Evolutionary conservation across 1,284 basidiomycete species (phyloP).

Genomic region (Rhodofomes roseus): DNA sequence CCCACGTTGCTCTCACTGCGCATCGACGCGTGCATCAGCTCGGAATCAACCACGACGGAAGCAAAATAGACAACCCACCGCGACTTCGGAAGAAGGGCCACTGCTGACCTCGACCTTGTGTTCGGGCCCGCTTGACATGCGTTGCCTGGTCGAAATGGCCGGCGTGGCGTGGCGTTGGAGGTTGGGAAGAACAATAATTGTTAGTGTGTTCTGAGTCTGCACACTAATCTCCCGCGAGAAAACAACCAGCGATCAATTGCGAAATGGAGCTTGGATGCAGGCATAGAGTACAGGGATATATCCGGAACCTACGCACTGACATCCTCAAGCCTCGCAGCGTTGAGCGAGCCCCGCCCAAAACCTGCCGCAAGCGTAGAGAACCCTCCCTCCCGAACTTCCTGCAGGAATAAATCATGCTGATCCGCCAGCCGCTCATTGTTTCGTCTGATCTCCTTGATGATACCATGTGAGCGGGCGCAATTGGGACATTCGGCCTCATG

Average conservation of each 20-base stretch:
- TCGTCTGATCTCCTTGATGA: slow-evolving; percentile 83
- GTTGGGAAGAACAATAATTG: too few relatives aligned
- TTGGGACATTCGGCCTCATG: slow-evolving; percentile 87
- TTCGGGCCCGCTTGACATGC: too few relatives aligned
- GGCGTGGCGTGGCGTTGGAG: too few relatives aligned
- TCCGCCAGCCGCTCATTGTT: slow-evolving; percentile 82
- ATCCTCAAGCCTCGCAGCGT: slow-evolving; percentile 29
- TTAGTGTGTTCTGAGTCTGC: too few relatives aligned
- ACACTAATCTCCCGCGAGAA: too few relatives aligned
- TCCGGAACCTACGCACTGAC: slow-evolving; percentile 7
- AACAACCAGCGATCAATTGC: background rate
- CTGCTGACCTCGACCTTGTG: too few relatives aligned
- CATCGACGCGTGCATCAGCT: background rate
- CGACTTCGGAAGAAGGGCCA: background rate
- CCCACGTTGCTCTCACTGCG: background rate
- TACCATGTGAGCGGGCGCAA: slow-evolving; percentile 83
- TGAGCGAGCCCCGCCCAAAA: slow-evolving; percentile 75
- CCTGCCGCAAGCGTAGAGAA: slow-evolving; percentile 80
- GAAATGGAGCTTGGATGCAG: background rate
- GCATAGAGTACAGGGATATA: background rate
- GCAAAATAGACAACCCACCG: background rate
- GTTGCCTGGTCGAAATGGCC: too few relatives aligned
- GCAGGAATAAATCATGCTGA: slow-evolving; percentile 86
- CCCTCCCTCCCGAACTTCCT: slow-evolving; percentile 82
- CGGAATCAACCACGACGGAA: background rate